A percentile compares a stretch with the other conserved stretches of the same genome.
Evolutionary conservation across 371 early-diverging fungal genomes (phyloP).

Genomic region (Rhizopus microsporus): DNA sequence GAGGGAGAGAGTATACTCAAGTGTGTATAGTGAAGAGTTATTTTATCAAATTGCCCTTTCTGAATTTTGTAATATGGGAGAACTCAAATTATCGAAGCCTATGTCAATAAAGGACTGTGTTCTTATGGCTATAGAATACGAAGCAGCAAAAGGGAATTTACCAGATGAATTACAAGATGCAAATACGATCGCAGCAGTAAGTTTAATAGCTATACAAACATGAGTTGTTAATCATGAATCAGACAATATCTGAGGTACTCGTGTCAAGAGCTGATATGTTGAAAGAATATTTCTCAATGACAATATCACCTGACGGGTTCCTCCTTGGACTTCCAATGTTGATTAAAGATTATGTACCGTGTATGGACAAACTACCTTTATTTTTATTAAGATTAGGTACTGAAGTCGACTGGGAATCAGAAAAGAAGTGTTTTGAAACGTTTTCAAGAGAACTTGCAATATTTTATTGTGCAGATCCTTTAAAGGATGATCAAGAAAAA

Average conservation of each 20-base stretch:
- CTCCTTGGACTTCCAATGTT: constrained; percentile 78
- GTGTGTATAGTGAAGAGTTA: constrained; percentile 70
- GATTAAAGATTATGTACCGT: constrained; percentile 76
- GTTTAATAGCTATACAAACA: background rate
- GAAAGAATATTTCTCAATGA: constrained; percentile 81
- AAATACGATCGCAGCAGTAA: constrained; percentile 61
- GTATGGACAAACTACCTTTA: constrained; percentile 79
- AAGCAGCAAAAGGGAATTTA: constrained; percentile 46
- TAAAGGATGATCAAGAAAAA: constrained; percentile 27
- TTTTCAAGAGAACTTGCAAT: constrained; percentile 73
- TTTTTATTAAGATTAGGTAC: constrained; percentile 80
- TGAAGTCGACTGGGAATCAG: constrained; percentile 83
- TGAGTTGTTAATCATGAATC: background rate
- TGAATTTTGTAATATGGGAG: constrained; percentile 88
- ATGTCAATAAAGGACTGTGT: constrained; percentile 69
- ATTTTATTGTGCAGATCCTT: constrained; percentile 80
- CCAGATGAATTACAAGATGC: constrained; percentile 50
- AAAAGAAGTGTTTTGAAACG: constrained; percentile 77
- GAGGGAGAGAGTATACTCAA: constrained; percentile 6
- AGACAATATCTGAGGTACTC: constrained; percentile 61
- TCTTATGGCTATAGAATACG: constrained; percentile 61
- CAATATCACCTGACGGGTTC: constrained; percentile 61
- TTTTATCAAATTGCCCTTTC: constrained; percentile 84
- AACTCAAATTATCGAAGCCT: constrained; percentile 61
- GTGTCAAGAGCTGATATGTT: constrained; percentile 76